Evolutionary conservation across 129 eudicot species (phyloP).

Genomic region (Flaveria brownii): DNA sequence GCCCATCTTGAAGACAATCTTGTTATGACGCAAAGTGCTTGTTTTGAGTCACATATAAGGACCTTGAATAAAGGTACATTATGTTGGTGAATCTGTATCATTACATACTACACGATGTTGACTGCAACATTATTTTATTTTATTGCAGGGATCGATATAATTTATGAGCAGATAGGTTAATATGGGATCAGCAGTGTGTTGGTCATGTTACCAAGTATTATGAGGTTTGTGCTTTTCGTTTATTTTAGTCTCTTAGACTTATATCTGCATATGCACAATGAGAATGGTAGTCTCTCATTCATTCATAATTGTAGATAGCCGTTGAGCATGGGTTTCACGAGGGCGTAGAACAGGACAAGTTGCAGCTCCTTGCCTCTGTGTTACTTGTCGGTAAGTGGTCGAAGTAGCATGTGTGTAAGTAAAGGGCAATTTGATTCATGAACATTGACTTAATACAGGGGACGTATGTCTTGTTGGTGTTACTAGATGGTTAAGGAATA

Average conservation of each 20-base stretch:
- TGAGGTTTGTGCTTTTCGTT: not conserved
- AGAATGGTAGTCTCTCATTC: not conserved
- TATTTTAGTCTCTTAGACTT: too few species aligned
- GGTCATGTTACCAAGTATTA: not conserved
- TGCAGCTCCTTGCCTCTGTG: slow-evolving; percentile 54
- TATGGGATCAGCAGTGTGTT: too few species aligned
- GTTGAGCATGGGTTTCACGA: slow-evolving; percentile 50
- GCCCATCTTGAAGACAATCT: slow-evolving; percentile 32
- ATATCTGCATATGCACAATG: too few species aligned
- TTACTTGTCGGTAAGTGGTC: slow-evolving; percentile 33
- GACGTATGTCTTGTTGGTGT: not conserved
- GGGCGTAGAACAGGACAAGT: slow-evolving; percentile 51
- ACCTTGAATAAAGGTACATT: slow-evolving; percentile 37
- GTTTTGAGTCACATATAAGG: slow-evolving; percentile 35
- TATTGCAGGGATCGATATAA: slow-evolving; percentile 20
- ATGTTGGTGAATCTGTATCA: not conserved
- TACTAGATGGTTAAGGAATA: not conserved
- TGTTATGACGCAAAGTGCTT: slow-evolving; percentile 12
- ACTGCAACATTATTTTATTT: not conserved
- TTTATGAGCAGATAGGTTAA: slow-evolving; percentile 7
- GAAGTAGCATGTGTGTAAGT: not conserved
- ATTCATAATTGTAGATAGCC: slow-evolving; percentile 48
- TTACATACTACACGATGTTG: not conserved
- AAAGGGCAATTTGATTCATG: not conserved
- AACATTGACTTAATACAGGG: not conserved